Conservation (phyloP, 2,329 filamentous ascomycete genomes). For the Bipolaris cookei region DNA sequence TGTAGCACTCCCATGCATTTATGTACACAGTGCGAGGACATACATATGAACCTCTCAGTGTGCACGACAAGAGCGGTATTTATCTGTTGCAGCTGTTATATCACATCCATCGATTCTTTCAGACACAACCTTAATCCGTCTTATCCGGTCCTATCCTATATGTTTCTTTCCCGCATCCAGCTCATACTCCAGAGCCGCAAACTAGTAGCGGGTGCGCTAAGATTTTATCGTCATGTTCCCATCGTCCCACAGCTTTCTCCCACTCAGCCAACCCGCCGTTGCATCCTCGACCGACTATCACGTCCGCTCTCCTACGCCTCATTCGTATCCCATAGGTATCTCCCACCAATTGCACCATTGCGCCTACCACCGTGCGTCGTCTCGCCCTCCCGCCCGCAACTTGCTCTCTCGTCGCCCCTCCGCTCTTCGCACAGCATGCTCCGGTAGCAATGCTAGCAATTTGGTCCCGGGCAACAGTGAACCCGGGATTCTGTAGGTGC, state of each 20-base stretch:
- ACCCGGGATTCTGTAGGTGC: slow-evolving; percentile 67
- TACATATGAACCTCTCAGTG: too few relatives aligned
- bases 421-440: slow-evolving; percentile 38
- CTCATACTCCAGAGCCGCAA: not conserved
- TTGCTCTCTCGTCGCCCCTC: slow-evolving; percentile 28
- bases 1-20: not conserved
- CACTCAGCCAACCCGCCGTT: not conserved
- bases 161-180: not conserved
- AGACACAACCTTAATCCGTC: too few relatives aligned
- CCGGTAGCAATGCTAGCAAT: slow-evolving; percentile 67
- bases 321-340: not conserved
- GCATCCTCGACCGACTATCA: not conserved
- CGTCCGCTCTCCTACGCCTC: not conserved
- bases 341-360: slow-evolving; percentile 7
- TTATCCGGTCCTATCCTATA: not conserved
- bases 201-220: slow-evolving; percentile 19
- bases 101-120: not conserved
- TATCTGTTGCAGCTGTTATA: not conserved
- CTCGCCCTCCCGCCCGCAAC: slow-evolving; percentile 21
- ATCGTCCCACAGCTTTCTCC: not conserved
- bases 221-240: slow-evolving; percentile 2
- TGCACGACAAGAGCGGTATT: too few relatives aligned
- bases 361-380: slow-evolving; percentile 21
- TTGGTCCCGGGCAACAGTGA: slow-evolving; percentile 70
- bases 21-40: too few relatives aligned